phyloP scores from a whole-genome alignment of 2,329 filamentous ascomycete species.

The Chrysoporthe cubensis region DNA sequence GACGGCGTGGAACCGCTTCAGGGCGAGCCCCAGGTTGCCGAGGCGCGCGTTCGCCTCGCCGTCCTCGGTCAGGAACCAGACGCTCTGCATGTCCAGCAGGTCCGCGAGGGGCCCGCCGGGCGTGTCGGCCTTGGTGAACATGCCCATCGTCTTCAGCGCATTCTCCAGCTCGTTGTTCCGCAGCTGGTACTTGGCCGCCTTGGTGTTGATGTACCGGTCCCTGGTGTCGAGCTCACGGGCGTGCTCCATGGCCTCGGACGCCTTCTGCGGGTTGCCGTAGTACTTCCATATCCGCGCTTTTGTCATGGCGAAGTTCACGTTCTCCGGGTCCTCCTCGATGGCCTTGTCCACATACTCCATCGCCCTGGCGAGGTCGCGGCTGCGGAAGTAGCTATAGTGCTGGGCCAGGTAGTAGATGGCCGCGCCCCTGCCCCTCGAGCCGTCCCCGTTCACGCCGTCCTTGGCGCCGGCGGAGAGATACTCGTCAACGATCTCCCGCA shows the following conservation, averaged over 20 bases:
- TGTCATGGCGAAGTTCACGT: conserved; percentile 92
- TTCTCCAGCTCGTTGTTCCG: conserved; percentile 89
- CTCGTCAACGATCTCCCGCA: conserved; percentile 76
- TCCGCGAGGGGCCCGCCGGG: conserved; percentile 86
- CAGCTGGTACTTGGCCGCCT: conserved; percentile 94
- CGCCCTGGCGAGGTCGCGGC: conserved; percentile 82
- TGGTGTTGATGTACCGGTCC: conserved; percentile 98
- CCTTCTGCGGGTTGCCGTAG: conserved; percentile 75
- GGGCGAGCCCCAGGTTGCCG: conserved; percentile 78
- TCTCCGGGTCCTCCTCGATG: conserved; percentile 76
- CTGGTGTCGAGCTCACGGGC: conserved; percentile 84
- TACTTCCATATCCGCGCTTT: conserved; percentile 96
- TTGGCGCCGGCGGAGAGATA: conserved; percentile 66
- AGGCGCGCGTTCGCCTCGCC: conserved; percentile 86
- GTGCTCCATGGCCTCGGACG: conserved; percentile 84
- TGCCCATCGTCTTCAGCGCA: conserved; percentile 84
- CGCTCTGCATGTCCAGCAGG: conserved; percentile 95
- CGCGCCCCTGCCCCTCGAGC: conserved; percentile 70
- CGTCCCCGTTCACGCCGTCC: conserved; percentile 47
- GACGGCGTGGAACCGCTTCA: conserved; percentile 90
- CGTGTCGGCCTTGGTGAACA: conserved; percentile 92
- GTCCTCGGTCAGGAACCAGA: conserved; percentile 97
- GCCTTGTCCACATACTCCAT: conserved; percentile 82
- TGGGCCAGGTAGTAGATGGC: conserved; percentile 93
- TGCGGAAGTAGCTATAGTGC: conserved; percentile 92